Evolutionary conservation across 1,139 yeast species (phyloP).

Genomic region (Saccharomyces hybrid): DNA sequence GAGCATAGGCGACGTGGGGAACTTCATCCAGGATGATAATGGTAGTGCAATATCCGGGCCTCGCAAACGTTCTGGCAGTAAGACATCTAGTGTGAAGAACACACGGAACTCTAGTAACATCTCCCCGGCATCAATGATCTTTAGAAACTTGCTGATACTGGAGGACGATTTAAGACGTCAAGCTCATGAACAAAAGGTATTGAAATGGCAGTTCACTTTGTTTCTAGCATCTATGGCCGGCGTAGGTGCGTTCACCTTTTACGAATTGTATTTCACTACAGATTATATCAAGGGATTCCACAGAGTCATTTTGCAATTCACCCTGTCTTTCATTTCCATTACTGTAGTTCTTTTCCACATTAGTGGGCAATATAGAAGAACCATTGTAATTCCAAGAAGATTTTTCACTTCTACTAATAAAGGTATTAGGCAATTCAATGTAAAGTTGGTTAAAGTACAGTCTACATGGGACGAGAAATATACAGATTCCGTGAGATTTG

Average conservation of each 20-base stretch:
- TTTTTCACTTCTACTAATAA: constrained; percentile 77
- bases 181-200: constrained; percentile 58
- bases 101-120: constrained; percentile 31
- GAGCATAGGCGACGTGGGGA: not conserved
- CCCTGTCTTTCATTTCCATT: constrained; percentile 57
- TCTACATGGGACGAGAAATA: constrained; percentile 48
- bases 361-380: constrained; percentile 82
- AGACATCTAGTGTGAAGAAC: constrained; percentile 27
- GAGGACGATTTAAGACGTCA: constrained; percentile 84
- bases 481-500: constrained; percentile 38
- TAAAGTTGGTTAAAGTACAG: constrained; percentile 64
- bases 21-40: not conserved
- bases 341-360: constrained; percentile 72
- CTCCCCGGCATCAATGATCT: constrained; percentile 62
- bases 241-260: constrained; percentile 33
- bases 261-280: constrained; percentile 29
- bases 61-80: constrained; percentile 25
- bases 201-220: constrained; percentile 65
- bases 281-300: constrained; percentile 19
- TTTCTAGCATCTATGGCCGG: constrained; percentile 51
- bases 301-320: constrained; percentile 49
- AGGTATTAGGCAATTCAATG: constrained; percentile 76
- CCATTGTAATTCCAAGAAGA: constrained; percentile 73
- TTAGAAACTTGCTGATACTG: constrained; percentile 68
- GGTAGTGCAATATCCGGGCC: constrained; percentile 3